Conservation (phyloP, 2,329 filamentous ascomycete species). For the Dactylellina cionopaga region DNA sequence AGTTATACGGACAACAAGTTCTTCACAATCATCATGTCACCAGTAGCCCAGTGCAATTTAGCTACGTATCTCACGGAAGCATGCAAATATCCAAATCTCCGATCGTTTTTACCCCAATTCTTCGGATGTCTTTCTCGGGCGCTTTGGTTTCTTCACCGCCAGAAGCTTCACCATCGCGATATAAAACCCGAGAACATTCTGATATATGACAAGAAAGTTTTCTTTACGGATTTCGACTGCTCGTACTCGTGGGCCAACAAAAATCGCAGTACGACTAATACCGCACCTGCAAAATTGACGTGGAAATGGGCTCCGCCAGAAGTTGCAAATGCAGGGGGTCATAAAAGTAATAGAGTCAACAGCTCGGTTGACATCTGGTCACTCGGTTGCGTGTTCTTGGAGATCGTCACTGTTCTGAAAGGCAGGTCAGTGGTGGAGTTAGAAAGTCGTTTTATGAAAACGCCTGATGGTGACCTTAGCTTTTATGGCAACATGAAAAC, state of each 20-base stretch:
- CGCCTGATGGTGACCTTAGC: conserved; percentile 25
- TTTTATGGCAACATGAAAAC: neutral
- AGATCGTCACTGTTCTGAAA: conserved; percentile 23
- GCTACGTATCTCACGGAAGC: conserved; percentile 24
- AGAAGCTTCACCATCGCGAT: conserved; percentile 53
- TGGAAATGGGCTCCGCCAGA: conserved; percentile 23
- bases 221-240: conserved; percentile 56
- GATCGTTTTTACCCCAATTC: conserved; percentile 53
- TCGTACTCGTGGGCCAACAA: conserved; percentile 55
- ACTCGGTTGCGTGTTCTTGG: conserved; percentile 23
- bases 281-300: conserved; percentile 20
- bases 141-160: conserved; percentile 54
- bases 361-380: conserved; percentile 28
- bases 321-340: conserved; percentile 14
- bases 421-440: conserved; percentile 47
- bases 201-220: conserved; percentile 48
- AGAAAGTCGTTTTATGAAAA: too few species aligned
- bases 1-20: conserved; percentile 56
- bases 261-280: conserved; percentile 43
- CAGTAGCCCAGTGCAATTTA: conserved; percentile 57
- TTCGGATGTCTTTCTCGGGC: conserved; percentile 56
- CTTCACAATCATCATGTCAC: conserved; percentile 55
- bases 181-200: conserved; percentile 56
- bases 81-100: neutral
- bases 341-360: conserved; percentile 12